Percentiles rank a stretch among this genome's conserved stretches.
Evolutionary conservation across 768 basidiomycete genomes (phyloP).

Genomic region (Hortiboletus campestris): DNA sequence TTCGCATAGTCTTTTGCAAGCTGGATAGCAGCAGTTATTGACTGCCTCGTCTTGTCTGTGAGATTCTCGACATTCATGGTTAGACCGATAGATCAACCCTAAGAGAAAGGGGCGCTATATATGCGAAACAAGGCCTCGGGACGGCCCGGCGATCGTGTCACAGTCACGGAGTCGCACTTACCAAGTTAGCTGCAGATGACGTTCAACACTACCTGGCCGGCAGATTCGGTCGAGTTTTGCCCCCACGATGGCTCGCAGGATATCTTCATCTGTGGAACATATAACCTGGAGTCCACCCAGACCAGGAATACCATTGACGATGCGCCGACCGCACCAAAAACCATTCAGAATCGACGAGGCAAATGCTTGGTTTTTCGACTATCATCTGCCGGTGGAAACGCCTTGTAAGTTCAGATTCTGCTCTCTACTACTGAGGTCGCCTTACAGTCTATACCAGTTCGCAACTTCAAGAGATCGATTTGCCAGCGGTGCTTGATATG

Average conservation of each 20-base stretch:
- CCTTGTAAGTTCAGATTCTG: slow-evolving; percentile 34
- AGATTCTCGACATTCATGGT: slow-evolving; percentile 62
- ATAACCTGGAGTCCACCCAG: slow-evolving; percentile 59
- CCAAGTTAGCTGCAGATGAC: background rate
- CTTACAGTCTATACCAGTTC: slow-evolving; percentile 34
- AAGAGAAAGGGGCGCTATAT: background rate
- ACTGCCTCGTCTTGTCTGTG: slow-evolving; percentile 79
- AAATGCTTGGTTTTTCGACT: slow-evolving; percentile 70
- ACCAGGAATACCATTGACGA: background rate
- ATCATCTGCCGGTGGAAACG: slow-evolving; percentile 28
- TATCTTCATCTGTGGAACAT: slow-evolving; percentile 88
- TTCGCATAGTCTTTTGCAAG: slow-evolving; percentile 83
- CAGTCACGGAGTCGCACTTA: background rate
- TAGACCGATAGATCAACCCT: background rate
- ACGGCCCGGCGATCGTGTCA: background rate
- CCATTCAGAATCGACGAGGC: slow-evolving; percentile 52
- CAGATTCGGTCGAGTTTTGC: slow-evolving; percentile 91
- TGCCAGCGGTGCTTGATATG: slow-evolving; percentile 88
- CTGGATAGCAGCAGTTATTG: slow-evolving; percentile 69
- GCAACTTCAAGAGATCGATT: slow-evolving; percentile 63
- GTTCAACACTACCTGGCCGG: slow-evolving; percentile 76
- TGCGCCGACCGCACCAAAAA: background rate
- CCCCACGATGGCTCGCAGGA: slow-evolving; percentile 58
- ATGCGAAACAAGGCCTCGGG: too few relatives aligned
- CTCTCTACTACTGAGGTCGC: background rate